Base-by-base conservation (phyloP, 2,329 filamentous ascomycete genomes). In the Epichloe festucae region DNA sequence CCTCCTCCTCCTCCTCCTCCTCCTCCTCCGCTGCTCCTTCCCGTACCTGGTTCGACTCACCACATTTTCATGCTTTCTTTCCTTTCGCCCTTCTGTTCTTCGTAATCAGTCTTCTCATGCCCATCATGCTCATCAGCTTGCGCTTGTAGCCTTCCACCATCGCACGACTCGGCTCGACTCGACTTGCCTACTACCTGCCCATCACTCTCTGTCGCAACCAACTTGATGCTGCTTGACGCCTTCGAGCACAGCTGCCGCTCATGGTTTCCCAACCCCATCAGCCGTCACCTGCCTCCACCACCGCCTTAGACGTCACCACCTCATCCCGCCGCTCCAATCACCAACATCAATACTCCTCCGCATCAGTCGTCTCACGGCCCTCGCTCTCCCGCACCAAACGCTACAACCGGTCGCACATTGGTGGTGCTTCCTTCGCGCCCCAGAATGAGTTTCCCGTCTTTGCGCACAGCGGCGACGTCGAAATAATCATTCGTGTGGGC, bases 391-490 rank as follows among this genome's bases (percentile, higher is more conserved):
- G 83, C 57, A 67, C 68, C 40, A 85, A 87, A 67, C 82, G 88
- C 59, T 87, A 89, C 62, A 84, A 85, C 64, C 84, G 88, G 56
- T 93, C 88, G 46, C 87, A 93, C 64, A 81, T 85, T 60, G 88
- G 88, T 53, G 84, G 84, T 55, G 72, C 76, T 36, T 78, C 80
- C 17, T 82, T 84, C 62, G 70, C 81, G 23, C 79, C 86, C 42
- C 85, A 87, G 63, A 96, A 96, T 65, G 90, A 96, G 65, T 97
- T 96, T 60, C 91, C 91, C 21, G 73, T 94, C 63, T 97, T 96
- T 68, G 83, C 82, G 48, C 84, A 90, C 60, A 91, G 87, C 39
- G 91, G 91, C 63, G 90, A 97, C 68, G 89, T 96, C 62, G 91
- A 97, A 69, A 89, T 97, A 56, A 64, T 91, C 51, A 79, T 96